Evolutionary conservation across 2,329 filamentous ascomycete genomes (phyloP), one percentile per base, ranked within the genome.

Genomic region (Talaromyces amestolkiae): DNA sequence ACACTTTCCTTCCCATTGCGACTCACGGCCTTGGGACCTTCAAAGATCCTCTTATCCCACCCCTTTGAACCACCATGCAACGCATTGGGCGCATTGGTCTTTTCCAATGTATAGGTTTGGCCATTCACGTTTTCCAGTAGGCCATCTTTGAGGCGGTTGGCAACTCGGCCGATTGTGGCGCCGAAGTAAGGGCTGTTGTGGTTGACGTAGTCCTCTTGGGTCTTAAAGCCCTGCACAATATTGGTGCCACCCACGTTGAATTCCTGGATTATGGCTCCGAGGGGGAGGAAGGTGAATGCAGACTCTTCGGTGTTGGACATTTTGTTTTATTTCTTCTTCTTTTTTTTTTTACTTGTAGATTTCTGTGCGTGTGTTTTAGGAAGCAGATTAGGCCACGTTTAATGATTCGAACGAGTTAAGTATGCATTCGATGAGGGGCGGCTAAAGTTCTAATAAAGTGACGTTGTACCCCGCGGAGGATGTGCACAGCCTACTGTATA

Each of bases 161-260:
- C 85, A 35, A 87, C 83, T 45, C 86, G 91, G 64, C 95, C 95
- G 76, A 98, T 97, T 53, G 92, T 98, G 77, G 94, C 93, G 69
- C 95, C 94, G 75, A 97, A 98, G 82, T 88, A 93, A 1, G 91
- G 88, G 11, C 79, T 81, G 80, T 95, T 94, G 82, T 93, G 82
- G 70, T 86, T 80, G 69, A 85, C 85, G 81, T 97, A 97, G 67
- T 89, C 86, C 53, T 90, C 87, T 62, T 90, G 86, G 15, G 85
- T 88, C 19, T 91, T 86, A 80, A 97, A 97, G 62, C 89, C 89
- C 71, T 95, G 91, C 24, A 97, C 93, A 70, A 99, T 95, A 81
- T 97, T 95, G 75, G 86, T 82, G 69, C 87, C 90, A 66, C 85
- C 90, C 70, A 98, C 86, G 58, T 84, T 85, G 81, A 97, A 89